phyloP scores from a whole-genome alignment of 148 eudicot species.

The Silene conica region DNA sequence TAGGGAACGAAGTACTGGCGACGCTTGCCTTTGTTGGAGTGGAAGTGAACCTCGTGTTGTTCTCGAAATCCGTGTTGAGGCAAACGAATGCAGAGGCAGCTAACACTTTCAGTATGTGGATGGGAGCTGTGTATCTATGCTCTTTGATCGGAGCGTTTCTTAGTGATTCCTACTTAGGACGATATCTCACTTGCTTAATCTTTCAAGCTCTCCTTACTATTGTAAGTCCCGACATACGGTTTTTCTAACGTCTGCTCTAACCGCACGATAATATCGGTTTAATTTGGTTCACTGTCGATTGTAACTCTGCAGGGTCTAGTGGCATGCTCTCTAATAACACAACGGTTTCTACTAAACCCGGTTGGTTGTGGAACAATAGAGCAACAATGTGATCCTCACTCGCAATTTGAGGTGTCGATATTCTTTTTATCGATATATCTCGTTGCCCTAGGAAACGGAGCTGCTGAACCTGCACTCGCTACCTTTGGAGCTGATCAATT shows the following conservation, averaged over 20 bases:
- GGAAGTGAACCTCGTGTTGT: constrained; percentile 53
- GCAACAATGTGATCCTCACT: constrained; percentile 43
- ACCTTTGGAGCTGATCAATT: constrained; percentile 59
- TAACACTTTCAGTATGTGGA: constrained; percentile 50
- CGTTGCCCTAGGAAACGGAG: constrained; percentile 52
- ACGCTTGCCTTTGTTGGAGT: constrained; percentile 52
- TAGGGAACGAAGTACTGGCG: constrained; percentile 49
- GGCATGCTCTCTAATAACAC: constrained; percentile 41
- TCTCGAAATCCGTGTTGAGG: constrained; percentile 44
- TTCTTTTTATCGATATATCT: constrained; percentile 50
- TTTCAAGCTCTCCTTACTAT: constrained; percentile 45
- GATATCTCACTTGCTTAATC: constrained; percentile 49
- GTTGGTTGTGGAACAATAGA: constrained; percentile 50
- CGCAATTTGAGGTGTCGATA: constrained; percentile 29
- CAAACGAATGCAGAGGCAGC: constrained; percentile 58
- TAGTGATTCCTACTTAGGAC: constrained; percentile 50
- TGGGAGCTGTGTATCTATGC: constrained; percentile 52
- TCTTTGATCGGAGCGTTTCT: constrained; percentile 53
- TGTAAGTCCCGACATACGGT: constrained; percentile 30
- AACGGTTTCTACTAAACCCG: constrained; percentile 36
- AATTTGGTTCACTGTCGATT: too few relatives aligned
- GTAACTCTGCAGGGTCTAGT: constrained; percentile 37
- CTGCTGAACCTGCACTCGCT: constrained; percentile 43
- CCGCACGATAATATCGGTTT: too few relatives aligned
- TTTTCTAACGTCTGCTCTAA: too few relatives aligned